Base-by-base conservation (phyloP, 257 asterid genomes). In the Handroanthus guayacan region DNA sequence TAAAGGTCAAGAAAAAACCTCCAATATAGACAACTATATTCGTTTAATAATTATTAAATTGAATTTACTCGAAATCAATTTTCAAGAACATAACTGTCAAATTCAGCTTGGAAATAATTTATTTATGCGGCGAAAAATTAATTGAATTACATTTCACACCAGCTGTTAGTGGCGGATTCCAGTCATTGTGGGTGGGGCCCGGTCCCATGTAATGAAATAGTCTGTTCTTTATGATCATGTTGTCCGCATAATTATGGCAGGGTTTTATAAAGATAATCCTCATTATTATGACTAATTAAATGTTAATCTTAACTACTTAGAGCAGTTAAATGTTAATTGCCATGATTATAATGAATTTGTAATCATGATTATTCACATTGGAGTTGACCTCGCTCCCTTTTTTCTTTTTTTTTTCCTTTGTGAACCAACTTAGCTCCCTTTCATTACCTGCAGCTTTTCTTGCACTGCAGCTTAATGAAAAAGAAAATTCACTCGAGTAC, bases 221-320 rank as follows among this genome's bases (percentile, higher is more conserved):
- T 25, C 18, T 66, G 67, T 51, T 75, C 48, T 20, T 20, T 60
- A 77, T 77, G 67, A 77, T 73, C 69, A 45, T 37, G 79, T 67
- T 81, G 75, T 58, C 67, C 67, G 39, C 57, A 44, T 58, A 75
- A 75, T 76, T 78, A 82, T 73, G 64, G 69, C 61, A 61, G 25
- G 48, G 62, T 43, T 81, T 25, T 25, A 25, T 76, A 60, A 68
- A 77, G 62, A 64, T 64, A 78, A 77, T 41, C 55, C 65, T 61
- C 78, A 66, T 70, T 70, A 70, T 55, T 62, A 55, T 10, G 8
- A 16, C 36, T 58, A 54, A 77, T 38, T 61, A 50, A 76, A 62
- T 62, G 80, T 57, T 50, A 60, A 68, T 50, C 71, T 81, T 78
- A 65, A 78, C 78, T 54, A 63, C 75, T 75, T 63, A 36, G 57